A percentile compares a stretch with the other conserved stretches of the same genome.
Evolutionary conservation across 2,329 filamentous ascomycete species (phyloP).

Genomic region (Sporothrix pallida): DNA sequence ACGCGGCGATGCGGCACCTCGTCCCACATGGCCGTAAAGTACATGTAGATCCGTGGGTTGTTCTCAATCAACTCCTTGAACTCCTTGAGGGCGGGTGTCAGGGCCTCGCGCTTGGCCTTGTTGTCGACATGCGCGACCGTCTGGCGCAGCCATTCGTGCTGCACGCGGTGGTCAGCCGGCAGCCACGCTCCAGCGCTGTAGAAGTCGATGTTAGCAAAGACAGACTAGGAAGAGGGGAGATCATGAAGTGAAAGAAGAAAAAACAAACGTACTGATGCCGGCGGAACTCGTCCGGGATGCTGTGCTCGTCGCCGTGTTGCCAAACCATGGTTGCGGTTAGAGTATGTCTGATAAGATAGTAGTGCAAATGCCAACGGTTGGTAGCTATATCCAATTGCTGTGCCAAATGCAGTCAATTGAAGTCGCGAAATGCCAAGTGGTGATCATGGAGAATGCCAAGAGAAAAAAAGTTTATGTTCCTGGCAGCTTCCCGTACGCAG

Average conservation of each 20-base stretch:
- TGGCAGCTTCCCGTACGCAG: not conserved
- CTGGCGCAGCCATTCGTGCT: constrained; percentile 66
- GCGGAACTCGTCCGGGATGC: constrained; percentile 57
- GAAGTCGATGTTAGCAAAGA: not conserved
- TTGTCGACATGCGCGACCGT: constrained; percentile 62
- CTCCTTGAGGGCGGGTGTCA: constrained; percentile 66
- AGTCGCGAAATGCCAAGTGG: not conserved
- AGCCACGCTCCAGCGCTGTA: constrained; percentile 64
- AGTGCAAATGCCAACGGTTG: not conserved
- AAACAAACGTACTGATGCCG: constrained; percentile 51
- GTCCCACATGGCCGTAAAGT: constrained; percentile 70
- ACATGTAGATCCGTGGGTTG: constrained; percentile 68
- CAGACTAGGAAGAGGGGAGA: not conserved
- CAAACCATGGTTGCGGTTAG: constrained; percentile 50
- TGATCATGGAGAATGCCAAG: constrained; percentile 16
- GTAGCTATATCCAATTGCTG: not conserved
- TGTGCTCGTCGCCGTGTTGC: constrained; percentile 57
- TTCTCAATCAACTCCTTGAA: constrained; percentile 70
- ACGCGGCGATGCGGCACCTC: constrained; percentile 66
- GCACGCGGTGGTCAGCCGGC: constrained; percentile 65
- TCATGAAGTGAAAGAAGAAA: not conserved
- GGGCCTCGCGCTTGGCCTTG: constrained; percentile 50
- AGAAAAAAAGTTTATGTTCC: not conserved
- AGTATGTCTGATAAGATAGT: constrained; percentile 33
- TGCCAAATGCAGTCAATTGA: not conserved